Percentiles rank a stretch among this genome's conserved stretches.
phyloP scores from a whole-genome alignment of 805 yeast genomes.

The Spathaspora sp. region DNA sequence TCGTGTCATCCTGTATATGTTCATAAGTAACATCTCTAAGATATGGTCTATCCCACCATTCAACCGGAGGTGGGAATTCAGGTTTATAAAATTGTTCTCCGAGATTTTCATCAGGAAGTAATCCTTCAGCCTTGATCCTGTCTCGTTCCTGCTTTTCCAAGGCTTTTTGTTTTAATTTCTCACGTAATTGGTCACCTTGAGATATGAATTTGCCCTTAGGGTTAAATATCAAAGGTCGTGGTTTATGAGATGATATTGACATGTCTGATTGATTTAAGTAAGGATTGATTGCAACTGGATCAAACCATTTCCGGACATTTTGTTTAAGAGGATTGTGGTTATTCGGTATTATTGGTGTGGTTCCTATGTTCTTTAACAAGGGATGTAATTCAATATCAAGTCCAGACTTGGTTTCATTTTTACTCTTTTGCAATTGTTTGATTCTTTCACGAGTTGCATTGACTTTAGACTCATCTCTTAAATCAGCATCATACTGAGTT shows the following conservation, averaged over 20 bases:
- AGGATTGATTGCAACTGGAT: constrained; percentile 34
- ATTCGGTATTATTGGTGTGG: constrained; percentile 22
- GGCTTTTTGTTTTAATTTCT: constrained; percentile 30
- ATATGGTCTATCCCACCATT: constrained; percentile 87
- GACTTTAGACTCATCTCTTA: not conserved
- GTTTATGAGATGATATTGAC: constrained; percentile 10
- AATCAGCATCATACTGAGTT: not conserved
- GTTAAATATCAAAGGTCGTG: constrained; percentile 48
- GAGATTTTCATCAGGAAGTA: constrained; percentile 46
- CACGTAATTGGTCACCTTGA: constrained; percentile 50
- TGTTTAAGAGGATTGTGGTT: constrained; percentile 28
- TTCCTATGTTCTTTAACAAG: constrained; percentile 24
- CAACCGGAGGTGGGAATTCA: constrained; percentile 57
- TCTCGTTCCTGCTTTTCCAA: constrained; percentile 16
- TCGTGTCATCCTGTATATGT: constrained; percentile 22
- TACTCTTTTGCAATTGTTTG: not conserved
- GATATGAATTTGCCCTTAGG: constrained; percentile 62
- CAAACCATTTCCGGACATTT: constrained; percentile 25
- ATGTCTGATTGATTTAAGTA: constrained; percentile 26
- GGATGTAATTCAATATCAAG: constrained; percentile 36
- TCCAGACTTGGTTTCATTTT: constrained; percentile 19
- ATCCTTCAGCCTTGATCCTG: constrained; percentile 35
- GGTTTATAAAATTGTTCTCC: constrained; percentile 57
- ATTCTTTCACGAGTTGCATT: not conserved
- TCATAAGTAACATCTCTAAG: constrained; percentile 37